Base-by-base conservation (phyloP, 2,329 filamentous ascomycete species). In the Dothideomycetes sp. region DNA sequence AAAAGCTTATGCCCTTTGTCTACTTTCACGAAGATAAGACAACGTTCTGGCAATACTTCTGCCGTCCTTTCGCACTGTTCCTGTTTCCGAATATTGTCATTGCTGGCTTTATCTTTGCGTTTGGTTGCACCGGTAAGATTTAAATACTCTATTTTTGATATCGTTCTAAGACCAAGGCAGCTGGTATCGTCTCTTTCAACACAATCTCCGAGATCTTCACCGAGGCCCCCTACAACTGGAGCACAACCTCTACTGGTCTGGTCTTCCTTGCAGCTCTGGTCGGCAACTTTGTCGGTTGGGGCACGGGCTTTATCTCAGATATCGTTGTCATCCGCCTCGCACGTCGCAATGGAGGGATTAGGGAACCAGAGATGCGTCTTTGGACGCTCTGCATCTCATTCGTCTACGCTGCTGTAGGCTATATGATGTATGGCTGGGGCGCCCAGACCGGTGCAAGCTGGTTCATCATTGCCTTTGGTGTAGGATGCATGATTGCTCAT, bases 261-360 rank as follows among this genome's bases (percentile, higher is more conserved):
- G 43, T 52, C 15, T 51, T 48, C 29, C 46, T 51, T 19, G 48
- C 51, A 16, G 50, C 51, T 5, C 46, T 53, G 10, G 35, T 51
- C 18, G 49, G 50, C 18, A 50, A 45, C 33, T 18, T 49, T 19
- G 27, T 51, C 15, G 51, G 51, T 17, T 49, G 46, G 44, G 15
- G 31, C 19, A 46, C 64, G 0, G 68, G 67, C 1, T 65, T 65
- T 1, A 47, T 68, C 31, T 67, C 64, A 45, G 67, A 67, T 50
- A 62, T 56, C 51, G 50, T 65, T 27, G 41, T 46, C 30, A 12
- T 68, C 23, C 44, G 45, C 17, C 32, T 51, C 0, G 40, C 50
- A n/a, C 44, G 45, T 20, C 43, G 43, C 6, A 53, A 53, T 24
- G 28, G 44, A 6, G 52, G 51, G 16, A 39, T 52, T 19, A 50